A percentile compares a stretch with the other conserved stretches of the same genome.
phyloP scores from a whole-genome alignment of 768 basidiomycete genomes.

The Pisolithus tinctorius region DNA sequence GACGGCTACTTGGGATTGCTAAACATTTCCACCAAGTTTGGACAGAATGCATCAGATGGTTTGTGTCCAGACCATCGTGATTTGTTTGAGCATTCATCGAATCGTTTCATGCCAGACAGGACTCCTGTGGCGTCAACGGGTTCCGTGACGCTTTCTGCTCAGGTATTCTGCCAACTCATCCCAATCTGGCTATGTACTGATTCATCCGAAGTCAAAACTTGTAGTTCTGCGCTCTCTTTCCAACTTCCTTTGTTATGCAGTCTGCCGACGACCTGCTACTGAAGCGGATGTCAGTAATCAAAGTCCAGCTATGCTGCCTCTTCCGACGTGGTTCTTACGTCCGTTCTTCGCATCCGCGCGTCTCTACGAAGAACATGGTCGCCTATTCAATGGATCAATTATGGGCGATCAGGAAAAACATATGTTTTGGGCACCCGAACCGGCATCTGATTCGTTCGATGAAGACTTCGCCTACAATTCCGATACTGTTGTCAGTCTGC shows the following conservation, averaged over 20 bases:
- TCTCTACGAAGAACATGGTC: constrained; percentile 51
- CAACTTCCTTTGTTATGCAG: constrained; percentile 52
- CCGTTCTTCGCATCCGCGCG: constrained; percentile 48
- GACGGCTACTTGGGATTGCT: constrained; percentile 80
- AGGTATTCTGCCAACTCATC: constrained; percentile 33
- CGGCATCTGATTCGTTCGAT: constrained; percentile 17
- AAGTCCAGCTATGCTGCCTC: constrained; percentile 11
- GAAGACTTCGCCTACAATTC: constrained; percentile 27
- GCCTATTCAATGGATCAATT: constrained; percentile 30
- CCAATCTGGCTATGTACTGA: constrained; percentile 2
- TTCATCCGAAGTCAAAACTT: constrained; percentile 57
- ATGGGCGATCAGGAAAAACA: constrained; percentile 11
- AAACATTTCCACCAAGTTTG: constrained; percentile 58
- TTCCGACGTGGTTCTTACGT: constrained; percentile 59
- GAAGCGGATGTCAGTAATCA: constrained; percentile 9
- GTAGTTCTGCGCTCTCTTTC: constrained; percentile 68
- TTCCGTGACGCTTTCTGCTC: constrained; percentile 57
- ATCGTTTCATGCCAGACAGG: constrained; percentile 13
- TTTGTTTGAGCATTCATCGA: background rate
- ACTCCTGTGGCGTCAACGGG: constrained; percentile 51
- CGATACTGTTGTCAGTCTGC: constrained; percentile 9
- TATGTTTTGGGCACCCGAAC: constrained; percentile 20
- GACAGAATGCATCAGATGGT: constrained; percentile 44
- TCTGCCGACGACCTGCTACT: constrained; percentile 19
- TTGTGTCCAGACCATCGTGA: constrained; percentile 4